A percentile compares a stretch with the other conserved stretches of the same genome.
Conservation (phyloP, 2,329 filamentous ascomycete genomes). For the Botrytis porri region DNA sequence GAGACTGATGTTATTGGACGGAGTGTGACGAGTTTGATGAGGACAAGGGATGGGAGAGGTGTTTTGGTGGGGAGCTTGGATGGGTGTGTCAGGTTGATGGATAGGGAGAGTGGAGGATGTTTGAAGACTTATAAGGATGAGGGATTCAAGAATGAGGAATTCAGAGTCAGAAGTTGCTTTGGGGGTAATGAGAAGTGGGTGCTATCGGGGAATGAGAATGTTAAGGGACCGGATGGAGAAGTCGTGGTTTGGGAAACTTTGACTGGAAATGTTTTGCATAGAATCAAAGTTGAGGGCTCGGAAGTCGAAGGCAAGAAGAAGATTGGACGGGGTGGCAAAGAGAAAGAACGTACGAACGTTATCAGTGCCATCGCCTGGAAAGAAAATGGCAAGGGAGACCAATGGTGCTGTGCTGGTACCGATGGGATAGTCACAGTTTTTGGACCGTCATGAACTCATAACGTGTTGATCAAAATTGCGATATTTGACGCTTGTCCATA, state of each 20-base stretch:
- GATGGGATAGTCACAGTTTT: conserved; percentile 65
- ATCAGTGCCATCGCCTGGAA: conserved; percentile 63
- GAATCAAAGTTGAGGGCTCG: conserved; percentile 48
- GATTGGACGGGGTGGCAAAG: conserved; percentile 58
- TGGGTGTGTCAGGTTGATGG: conserved; percentile 74
- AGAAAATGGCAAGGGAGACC: conserved; percentile 59
- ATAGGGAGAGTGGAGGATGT: conserved; percentile 69
- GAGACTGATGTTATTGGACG: conserved; percentile 68
- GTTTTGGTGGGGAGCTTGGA: conserved; percentile 75
- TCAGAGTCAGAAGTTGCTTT: conserved; percentile 46
- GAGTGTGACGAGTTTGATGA: conserved; percentile 70
- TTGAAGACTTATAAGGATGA: conserved; percentile 66
- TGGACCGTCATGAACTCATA: conserved; percentile 38
- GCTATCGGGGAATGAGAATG: conserved; percentile 71
- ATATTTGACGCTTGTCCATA: neutral
- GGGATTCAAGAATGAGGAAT: conserved; percentile 42
- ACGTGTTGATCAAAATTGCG: neutral
- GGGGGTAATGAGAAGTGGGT: conserved; percentile 75
- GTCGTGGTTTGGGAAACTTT: conserved; percentile 81
- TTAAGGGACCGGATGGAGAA: conserved; percentile 28
- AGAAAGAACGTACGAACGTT: conserved; percentile 57
- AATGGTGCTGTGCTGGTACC: conserved; percentile 64
- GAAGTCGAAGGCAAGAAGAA: conserved; percentile 44
- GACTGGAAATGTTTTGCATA: conserved; percentile 64
- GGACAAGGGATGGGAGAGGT: conserved; percentile 70